A percentile compares a stretch with the other conserved stretches of the same genome.
Evolutionary conservation across 2,329 filamentous ascomycete genomes (phyloP).

Genomic region (Alternaria triticina): DNA sequence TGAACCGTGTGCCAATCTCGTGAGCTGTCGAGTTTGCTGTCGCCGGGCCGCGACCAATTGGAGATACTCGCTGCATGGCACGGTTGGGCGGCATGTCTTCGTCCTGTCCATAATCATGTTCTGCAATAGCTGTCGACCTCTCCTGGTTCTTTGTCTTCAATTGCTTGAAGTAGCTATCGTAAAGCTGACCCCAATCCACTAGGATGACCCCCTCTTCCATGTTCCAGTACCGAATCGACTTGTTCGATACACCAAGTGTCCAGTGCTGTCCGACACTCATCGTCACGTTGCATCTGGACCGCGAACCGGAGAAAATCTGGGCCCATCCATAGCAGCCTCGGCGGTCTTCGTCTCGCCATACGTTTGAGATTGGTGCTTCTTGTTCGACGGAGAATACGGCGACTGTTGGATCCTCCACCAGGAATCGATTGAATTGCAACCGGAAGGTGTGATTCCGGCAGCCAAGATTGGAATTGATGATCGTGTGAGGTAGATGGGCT

Average conservation of each 20-base stretch:
- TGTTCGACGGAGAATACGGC: slow-evolving; percentile 16
- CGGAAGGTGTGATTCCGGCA: not conserved
- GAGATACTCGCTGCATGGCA: not conserved
- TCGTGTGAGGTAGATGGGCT: slow-evolving; percentile 12
- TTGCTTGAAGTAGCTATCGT: slow-evolving; percentile 8
- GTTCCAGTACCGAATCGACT: slow-evolving; percentile 12
- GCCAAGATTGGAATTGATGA: slow-evolving; percentile 14
- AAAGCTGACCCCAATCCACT: slow-evolving; percentile 13
- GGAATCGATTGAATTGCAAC: slow-evolving; percentile 13
- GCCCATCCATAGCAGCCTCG: not conserved
- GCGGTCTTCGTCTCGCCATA: slow-evolving; percentile 1
- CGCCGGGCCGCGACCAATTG: not conserved
- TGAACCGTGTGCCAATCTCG: not conserved
- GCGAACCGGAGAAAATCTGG: not conserved
- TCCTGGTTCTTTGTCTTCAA: slow-evolving; percentile 1
- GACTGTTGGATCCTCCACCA: slow-evolving; percentile 14
- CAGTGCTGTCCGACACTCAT: slow-evolving; percentile 9
- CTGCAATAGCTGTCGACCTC: not conserved
- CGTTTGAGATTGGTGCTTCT: slow-evolving; percentile 2
- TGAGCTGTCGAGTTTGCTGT: not conserved
- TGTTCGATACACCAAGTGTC: slow-evolving; percentile 10
- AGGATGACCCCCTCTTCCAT: slow-evolving; percentile 6
- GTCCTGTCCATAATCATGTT: not conserved
- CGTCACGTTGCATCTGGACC: slow-evolving; percentile 2
- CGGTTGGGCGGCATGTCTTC: not conserved